Conservation (phyloP, 1,284 basidiomycete species). For the Ustilago cynodontis region DNA sequence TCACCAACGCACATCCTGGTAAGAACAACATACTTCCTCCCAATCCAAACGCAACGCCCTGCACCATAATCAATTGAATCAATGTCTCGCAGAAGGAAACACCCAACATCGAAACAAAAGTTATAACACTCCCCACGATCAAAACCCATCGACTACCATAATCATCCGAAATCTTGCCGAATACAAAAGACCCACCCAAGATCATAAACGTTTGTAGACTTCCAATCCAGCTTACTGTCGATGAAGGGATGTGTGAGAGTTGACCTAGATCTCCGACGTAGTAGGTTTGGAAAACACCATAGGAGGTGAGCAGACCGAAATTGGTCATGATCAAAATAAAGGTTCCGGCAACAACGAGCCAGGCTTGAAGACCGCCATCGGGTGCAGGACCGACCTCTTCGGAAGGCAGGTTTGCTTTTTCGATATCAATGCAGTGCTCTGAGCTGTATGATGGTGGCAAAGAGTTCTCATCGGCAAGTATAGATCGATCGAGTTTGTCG, state of each 20-base stretch:
- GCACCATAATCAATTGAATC: conserved; percentile 35
- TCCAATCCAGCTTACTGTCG: conserved; percentile 48
- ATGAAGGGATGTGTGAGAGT: conserved; percentile 30
- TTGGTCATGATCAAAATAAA: conserved; percentile 55
- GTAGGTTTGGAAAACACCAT: conserved; percentile 49
- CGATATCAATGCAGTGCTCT: conserved; percentile 7
- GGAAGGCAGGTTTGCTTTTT: conserved; percentile 1
- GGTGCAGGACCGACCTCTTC: conserved; percentile 23
- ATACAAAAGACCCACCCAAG: conserved; percentile 38
- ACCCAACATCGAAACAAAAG: conserved; percentile 41
- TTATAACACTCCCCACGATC: conserved; percentile 32
- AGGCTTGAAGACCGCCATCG: conserved; percentile 45
- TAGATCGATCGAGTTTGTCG: conserved; percentile 31
- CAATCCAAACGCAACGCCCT: conserved; percentile 39
- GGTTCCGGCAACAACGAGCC: conserved; percentile 49
- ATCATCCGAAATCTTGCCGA: conserved; percentile 52
- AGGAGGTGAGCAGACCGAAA: conserved; percentile 52
- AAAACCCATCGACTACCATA: conserved; percentile 35
- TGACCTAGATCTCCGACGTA: conserved; percentile 40
- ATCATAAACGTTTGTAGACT: conserved; percentile 50
- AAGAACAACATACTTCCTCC: conserved; percentile 51
- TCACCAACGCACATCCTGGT: conserved; percentile 44
- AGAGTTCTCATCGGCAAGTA: conserved; percentile 2
- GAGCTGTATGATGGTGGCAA: not conserved
- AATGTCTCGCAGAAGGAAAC: conserved; percentile 40